phyloP scores from a whole-genome alignment of 345 rosid species.

The Citrus maxima region DNA sequence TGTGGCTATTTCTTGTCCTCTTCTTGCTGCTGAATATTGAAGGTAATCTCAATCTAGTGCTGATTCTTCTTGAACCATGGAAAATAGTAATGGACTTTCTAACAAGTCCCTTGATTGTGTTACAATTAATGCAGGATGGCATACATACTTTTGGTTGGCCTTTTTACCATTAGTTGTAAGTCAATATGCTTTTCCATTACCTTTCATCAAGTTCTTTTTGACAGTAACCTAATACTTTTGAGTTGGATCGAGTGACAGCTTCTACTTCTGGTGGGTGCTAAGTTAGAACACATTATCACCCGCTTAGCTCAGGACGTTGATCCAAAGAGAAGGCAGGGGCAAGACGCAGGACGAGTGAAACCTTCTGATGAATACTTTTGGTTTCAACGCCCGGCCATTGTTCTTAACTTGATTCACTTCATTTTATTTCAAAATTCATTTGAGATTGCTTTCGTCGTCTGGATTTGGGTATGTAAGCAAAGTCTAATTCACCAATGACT shows the following conservation, averaged over 20 bases:
- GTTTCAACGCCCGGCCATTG: slow-evolving; percentile 48
- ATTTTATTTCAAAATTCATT: slow-evolving; percentile 81
- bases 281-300: slow-evolving; percentile 65
- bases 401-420: slow-evolving; percentile 72
- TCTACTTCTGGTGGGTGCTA: slow-evolving; percentile 74
- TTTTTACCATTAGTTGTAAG: slow-evolving; percentile 82
- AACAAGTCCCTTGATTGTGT: not conserved
- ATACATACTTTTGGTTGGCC: slow-evolving; percentile 77
- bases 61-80: not conserved
- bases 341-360: slow-evolving; percentile 41
- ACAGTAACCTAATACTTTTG: not conserved
- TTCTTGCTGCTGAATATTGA: slow-evolving; percentile 72
- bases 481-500: too few relatives aligned
- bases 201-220: not conserved
- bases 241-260: slow-evolving; percentile 38
- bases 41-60: slow-evolving; percentile 29
- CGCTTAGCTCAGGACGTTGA: slow-evolving; percentile 49
- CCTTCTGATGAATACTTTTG: slow-evolving; percentile 83
- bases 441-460: slow-evolving; percentile 85
- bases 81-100: not conserved
- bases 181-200: not conserved
- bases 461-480: slow-evolving; percentile 58
- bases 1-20: slow-evolving; percentile 81
- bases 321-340: slow-evolving; percentile 13
- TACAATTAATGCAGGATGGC: slow-evolving; percentile 63